A percentile compares a stretch with the other conserved stretches of the same genome.
Evolutionary conservation across 1,284 basidiomycete species (phyloP).

Genomic region (Kalmanozyma brasiliensis): DNA sequence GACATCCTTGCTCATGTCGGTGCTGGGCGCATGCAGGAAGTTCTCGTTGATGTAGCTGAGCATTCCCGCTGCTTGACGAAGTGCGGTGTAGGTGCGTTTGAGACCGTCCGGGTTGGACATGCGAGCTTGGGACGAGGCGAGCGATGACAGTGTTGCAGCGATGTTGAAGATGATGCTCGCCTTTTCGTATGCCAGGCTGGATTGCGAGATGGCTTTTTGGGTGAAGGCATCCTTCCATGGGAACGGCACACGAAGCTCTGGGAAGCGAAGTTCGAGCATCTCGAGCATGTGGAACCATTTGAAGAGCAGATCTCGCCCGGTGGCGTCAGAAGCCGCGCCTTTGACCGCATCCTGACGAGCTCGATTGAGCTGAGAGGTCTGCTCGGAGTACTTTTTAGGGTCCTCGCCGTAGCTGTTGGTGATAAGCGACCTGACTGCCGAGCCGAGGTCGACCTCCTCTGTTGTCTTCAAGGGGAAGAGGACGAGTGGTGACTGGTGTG

Average conservation of each 20-base stretch:
- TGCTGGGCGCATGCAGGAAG: slow-evolving; percentile 97
- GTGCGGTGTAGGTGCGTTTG: slow-evolving; percentile 92
- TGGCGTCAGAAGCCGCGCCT: slow-evolving; percentile 82
- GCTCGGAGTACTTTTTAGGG: slow-evolving; percentile 84
- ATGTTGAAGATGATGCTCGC: slow-evolving; percentile 98
- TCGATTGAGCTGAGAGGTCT: slow-evolving; percentile 84
- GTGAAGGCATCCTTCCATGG: slow-evolving; percentile 97
- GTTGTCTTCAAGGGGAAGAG: slow-evolving; percentile 72
- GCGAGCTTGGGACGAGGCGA: slow-evolving; percentile 80
- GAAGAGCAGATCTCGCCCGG: slow-evolving; percentile 85
- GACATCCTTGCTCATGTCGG: slow-evolving; percentile 91
- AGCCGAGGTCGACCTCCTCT: slow-evolving; percentile 84
- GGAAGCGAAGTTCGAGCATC: slow-evolving; percentile 93
- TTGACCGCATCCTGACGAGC: slow-evolving; percentile 94
- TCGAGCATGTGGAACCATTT: slow-evolving; percentile 99
- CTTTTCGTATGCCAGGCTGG: slow-evolving; percentile 97
- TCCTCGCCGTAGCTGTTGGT: slow-evolving; percentile 92
- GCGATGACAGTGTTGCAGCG: slow-evolving; percentile 88
- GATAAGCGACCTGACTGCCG: slow-evolving; percentile 85
- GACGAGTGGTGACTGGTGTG: slow-evolving; percentile 43
- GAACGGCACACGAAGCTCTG: slow-evolving; percentile 94
- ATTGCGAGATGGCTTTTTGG: slow-evolving; percentile 86
- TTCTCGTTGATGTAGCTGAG: slow-evolving; percentile 99
- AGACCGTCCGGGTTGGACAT: slow-evolving; percentile 76
- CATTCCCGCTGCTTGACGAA: slow-evolving; percentile 93